phyloP scores from a whole-genome alignment of 495 filamentous ascomycete species.

The Neurospora intermedia region DNA sequence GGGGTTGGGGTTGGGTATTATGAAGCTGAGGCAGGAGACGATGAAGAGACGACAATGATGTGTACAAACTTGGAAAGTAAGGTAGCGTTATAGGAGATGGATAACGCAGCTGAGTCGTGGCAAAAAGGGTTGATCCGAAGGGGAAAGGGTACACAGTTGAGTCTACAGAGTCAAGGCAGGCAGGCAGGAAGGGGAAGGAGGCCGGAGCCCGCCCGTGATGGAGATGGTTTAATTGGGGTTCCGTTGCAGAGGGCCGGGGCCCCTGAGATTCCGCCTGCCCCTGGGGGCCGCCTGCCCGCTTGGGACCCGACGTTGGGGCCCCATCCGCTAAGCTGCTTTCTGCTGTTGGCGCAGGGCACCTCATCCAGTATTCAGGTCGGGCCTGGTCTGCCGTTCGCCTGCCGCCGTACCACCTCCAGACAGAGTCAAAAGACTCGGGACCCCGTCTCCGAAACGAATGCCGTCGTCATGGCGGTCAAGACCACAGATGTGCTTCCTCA shows the following conservation, averaged over 20 bases:
- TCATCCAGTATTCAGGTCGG: neutral
- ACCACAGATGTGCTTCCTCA: neutral
- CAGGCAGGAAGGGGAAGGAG: neutral
- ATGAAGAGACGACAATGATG: neutral
- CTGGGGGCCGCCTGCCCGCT: neutral
- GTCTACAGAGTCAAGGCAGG: neutral
- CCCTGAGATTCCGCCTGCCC: neutral
- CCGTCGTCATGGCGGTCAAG: neutral
- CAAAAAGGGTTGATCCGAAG: slow-evolving; percentile 1
- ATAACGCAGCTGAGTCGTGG: neutral
- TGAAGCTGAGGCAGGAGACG: neutral
- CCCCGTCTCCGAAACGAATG: neutral
- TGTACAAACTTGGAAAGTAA: neutral
- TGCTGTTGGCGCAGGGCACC: neutral
- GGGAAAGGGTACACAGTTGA: neutral
- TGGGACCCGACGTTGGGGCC: neutral
- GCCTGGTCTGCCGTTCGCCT: neutral
- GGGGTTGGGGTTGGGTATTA: neutral
- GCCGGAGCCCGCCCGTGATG: neutral
- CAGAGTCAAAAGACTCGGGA: neutral
- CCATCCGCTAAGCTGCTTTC: neutral
- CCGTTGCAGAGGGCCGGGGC: neutral
- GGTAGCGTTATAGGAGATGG: neutral
- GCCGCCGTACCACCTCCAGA: neutral
- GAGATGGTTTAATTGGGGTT: slow-evolving; percentile 4